Percentiles rank a stretch among this genome's conserved stretches.
These are phyloP conservation scores for Sporothrix curviconia DNA, from an alignment of 2,329 filamentous ascomycete genomes.

Conservation along the genomic window DNA sequence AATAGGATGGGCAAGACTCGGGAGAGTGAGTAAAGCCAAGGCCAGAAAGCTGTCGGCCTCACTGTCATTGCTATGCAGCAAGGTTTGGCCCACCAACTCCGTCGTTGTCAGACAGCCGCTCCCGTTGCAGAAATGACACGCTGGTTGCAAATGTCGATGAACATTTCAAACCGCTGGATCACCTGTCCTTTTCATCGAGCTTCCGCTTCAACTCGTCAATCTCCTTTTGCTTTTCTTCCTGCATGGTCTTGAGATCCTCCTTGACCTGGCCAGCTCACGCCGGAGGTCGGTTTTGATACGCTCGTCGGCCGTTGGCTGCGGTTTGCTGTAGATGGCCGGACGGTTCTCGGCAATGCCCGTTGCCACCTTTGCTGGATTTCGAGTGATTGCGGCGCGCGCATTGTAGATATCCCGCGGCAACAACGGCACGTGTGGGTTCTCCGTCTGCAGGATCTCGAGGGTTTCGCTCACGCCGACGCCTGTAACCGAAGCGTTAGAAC, in stretches of 20 bases:
- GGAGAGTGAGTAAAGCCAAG: neutral
- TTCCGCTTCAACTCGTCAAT: slow-evolving; percentile 52
- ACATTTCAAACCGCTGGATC: slow-evolving; percentile 61
- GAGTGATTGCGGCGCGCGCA: slow-evolving; percentile 58
- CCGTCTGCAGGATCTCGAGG: slow-evolving; percentile 57
- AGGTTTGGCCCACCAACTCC: slow-evolving; percentile 11
- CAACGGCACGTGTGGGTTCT: slow-evolving; percentile 57
- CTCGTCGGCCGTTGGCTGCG: slow-evolving; percentile 56
- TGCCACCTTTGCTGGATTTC: slow-evolving; percentile 57
- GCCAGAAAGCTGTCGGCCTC: neutral
- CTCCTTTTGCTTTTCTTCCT: slow-evolving; percentile 51
- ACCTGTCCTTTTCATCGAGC: slow-evolving; percentile 57
- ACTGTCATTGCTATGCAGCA: slow-evolving; percentile 10
- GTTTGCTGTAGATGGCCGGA: slow-evolving; percentile 61
- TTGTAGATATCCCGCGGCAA: slow-evolving; percentile 63
- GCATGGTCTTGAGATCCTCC: slow-evolving; percentile 49
- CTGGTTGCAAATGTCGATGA: slow-evolving; percentile 63
- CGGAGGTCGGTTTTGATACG: slow-evolving; percentile 56
- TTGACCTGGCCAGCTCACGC: slow-evolving; percentile 53
- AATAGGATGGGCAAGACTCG: too few relatives aligned
- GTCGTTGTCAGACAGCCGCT: slow-evolving; percentile 38
- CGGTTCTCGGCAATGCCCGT: slow-evolving; percentile 53
- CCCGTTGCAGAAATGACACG: slow-evolving; percentile 57
- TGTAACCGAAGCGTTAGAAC: slow-evolving; percentile 27
- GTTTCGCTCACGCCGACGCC: slow-evolving; percentile 60